phyloP scores from a whole-genome alignment of 306 rosid species.

The Prunus campanulata region DNA sequence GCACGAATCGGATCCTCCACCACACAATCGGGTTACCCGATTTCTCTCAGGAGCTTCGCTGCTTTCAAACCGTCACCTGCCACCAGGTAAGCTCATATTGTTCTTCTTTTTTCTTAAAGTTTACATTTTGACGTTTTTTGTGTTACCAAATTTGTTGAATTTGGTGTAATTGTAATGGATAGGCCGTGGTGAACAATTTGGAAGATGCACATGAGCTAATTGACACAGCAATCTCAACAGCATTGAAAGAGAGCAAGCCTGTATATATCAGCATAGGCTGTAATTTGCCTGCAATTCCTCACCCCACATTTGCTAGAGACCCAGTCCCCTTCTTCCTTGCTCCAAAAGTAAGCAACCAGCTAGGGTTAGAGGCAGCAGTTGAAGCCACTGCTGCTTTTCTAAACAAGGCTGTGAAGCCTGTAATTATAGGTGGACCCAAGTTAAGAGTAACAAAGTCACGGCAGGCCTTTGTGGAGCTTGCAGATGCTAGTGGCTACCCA shows the following conservation, averaged over 20 bases:
- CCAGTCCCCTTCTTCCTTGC: constrained; percentile 77
- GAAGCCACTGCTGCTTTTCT: constrained; percentile 76
- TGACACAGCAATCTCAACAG: constrained; percentile 90
- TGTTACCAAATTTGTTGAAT: background rate
- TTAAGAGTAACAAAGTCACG: constrained; percentile 67
- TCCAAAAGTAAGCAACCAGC: constrained; percentile 58
- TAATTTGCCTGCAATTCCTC: constrained; percentile 63
- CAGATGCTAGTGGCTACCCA: constrained; percentile 76
- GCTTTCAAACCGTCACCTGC: constrained; percentile 81
- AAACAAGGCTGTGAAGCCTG: constrained; percentile 80
- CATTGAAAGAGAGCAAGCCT: constrained; percentile 88
- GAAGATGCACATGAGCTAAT: constrained; percentile 77
- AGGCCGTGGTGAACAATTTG: constrained; percentile 86
- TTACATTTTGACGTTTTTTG: background rate
- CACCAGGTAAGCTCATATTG: constrained; percentile 38
- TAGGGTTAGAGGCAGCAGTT: constrained; percentile 84
- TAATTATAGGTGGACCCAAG: constrained; percentile 78
- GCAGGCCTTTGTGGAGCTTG: constrained; percentile 63
- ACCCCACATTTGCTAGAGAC: constrained; percentile 75
- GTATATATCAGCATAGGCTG: constrained; percentile 77
- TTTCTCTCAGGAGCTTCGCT: constrained; percentile 67
- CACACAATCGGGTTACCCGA: constrained; percentile 82
- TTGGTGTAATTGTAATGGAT: constrained; percentile 6
- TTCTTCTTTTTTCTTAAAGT: background rate
- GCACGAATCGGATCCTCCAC: constrained; percentile 79